Base-by-base conservation (phyloP, 2,329 filamentous ascomycete genomes). In the Alternaria sp. region DNA sequence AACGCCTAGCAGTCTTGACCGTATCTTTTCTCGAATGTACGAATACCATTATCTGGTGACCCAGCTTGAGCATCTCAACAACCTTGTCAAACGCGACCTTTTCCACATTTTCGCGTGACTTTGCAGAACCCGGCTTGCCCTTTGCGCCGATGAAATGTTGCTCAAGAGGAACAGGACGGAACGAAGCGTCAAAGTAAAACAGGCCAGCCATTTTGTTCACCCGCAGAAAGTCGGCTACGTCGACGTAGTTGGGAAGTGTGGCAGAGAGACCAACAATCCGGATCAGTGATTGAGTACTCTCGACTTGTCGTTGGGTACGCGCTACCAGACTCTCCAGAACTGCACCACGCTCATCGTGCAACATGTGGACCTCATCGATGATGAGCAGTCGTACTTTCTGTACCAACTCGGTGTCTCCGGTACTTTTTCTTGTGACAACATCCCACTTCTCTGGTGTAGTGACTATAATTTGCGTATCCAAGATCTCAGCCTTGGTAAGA, bases 361-460 rank as follows among this genome's bases (percentile, higher is more conserved):
- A 89, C 96, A 99, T 99, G 75, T 99, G 95, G 1, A 99, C 95
- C 81, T 99, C 95, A 78, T 99, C 95, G 64, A 99, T 98, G 72
- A 99, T 98, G 61, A 99, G 86, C 2, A 99, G 84, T 11, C 94
- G 89, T 24, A 99, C 95, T 77, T 99, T 99, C 72, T 99, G 95
- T 14, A 99, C 96, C 3, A 99, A 86, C 75, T 98, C 95, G 0
- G 95, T 98, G 75, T 99, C 95, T 16, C 96, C 95, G 1, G 94
- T 98, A 57, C 94, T 96, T 80, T 98, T 99, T 62, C 95, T 87
- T 3, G 95, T 99, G 5, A 99, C 92, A 1, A 99, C 95, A 77
- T 99, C 95, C 96, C 96, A 99, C 80, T 99, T 99, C 80, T 99
- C 95, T 36, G 95, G 95, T 0, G 95, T 99, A 0, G 96, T 99